Percentiles rank a stretch among this genome's conserved stretches.
phyloP scores from a whole-genome alignment of 352 stramenopile genomes.

The Globisporangium abappressorium region DNA sequence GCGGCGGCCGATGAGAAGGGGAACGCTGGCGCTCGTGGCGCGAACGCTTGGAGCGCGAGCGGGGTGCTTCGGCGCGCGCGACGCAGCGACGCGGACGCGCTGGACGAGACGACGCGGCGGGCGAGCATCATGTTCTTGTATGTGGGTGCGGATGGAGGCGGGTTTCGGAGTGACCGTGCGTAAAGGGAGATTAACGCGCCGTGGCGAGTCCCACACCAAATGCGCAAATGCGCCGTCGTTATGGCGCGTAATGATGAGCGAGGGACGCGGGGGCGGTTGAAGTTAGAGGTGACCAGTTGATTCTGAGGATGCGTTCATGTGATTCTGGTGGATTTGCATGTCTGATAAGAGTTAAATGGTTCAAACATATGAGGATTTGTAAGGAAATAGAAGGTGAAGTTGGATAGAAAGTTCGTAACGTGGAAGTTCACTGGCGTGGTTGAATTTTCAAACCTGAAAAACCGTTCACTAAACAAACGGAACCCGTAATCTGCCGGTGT shows the following conservation, averaged over 20 bases:
- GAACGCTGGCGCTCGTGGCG: neutral
- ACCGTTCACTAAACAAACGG: neutral
- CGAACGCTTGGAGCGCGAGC: slow-evolving; percentile 5
- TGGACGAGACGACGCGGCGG: slow-evolving; percentile 22
- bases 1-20: neutral
- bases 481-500: neutral
- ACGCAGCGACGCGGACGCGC: slow-evolving; percentile 11
- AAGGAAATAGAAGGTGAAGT: neutral
- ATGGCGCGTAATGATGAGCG: neutral
- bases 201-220: neutral
- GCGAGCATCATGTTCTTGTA: slow-evolving; percentile 22
- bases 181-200: neutral
- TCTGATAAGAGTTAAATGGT: neutral
- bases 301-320: neutral
- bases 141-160: no score
- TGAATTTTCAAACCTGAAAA: neutral
- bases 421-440: neutral
- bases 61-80: slow-evolving; percentile 7
- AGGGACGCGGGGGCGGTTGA: neutral
- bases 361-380: neutral
- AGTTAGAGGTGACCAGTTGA: neutral
- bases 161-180: neutral
- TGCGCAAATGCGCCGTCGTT: neutral
- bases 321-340: neutral
- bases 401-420: neutral